Evolutionary conservation across 2,329 filamentous ascomycete species (phyloP), one percentile per base, ranked within the genome.

Genomic region (Trichoderma afroharzianum): DNA sequence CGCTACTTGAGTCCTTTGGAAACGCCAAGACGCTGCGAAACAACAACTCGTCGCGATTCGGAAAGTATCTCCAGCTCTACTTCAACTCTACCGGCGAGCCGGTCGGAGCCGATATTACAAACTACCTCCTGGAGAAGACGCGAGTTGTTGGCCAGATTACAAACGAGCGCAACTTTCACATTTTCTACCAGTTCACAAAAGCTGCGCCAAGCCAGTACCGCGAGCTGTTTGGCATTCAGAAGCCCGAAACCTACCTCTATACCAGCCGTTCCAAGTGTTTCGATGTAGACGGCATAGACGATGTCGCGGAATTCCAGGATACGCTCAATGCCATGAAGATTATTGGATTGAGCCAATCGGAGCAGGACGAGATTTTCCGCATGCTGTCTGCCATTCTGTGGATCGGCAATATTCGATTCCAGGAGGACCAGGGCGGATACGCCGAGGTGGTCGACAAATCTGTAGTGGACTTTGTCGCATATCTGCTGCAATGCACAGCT

Each of bases 131-230:
- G 68, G 96, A 99, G 81, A 98, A 98, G 86, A 91, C 93, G 62
- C 89, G 96, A 84, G 96, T 99, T 21, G 94, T 97, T 11, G 94
- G 95, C 18, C 96, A 98, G 84, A 98, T 98, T 76, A 87, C 85
- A 72, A 97, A 98, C 81, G 96, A 99, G 87, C 90, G 96, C 76
- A 98, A 97, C 83, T 99, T 99, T 82, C 96, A 99, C 83, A 98
- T 99, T 78, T 99, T 99, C 82, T 99, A 99, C 83, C 96, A 99
- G 82, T 98, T 98, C 82, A 93, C 96, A 61, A 99, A 98, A 83
- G 94, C 93, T 4, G 95, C 95, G 11, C 92, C 94, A n/a, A 87
- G 92, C 76, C 89, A 92, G 72, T 97, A 98, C 82, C 88, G 94
- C 80, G 90, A 96, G 78, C 90, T 86, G n/a, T 98, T 93, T 79